Conservation (phyloP, 805 yeast genomes). For the Cyberlindnera euphorbiae region DNA sequence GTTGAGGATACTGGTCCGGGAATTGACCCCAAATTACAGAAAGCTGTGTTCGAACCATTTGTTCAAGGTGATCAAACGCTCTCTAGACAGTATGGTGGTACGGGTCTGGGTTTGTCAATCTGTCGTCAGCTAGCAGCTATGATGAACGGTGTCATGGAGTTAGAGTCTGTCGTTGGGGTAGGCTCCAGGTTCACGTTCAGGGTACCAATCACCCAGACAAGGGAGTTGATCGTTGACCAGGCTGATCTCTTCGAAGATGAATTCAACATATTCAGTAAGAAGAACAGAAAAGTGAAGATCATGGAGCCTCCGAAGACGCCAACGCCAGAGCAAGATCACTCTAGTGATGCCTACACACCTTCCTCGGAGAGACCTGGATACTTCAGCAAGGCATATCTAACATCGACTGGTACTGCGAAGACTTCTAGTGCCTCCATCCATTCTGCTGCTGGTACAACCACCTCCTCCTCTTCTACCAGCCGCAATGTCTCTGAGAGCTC, state of each 20-base stretch:
- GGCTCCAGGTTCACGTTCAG: constrained; percentile 84
- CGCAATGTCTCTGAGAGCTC: constrained; percentile 8
- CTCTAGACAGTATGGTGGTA: constrained; percentile 90
- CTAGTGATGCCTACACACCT: constrained; percentile 8
- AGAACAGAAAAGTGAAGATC: constrained; percentile 42
- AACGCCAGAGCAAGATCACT: not conserved
- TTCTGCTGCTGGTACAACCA: constrained; percentile 1
- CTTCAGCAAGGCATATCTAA: constrained; percentile 22
- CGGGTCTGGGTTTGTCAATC: constrained; percentile 87
- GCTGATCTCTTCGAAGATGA: constrained; percentile 55
- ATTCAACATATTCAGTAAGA: constrained; percentile 51
- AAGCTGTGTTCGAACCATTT: constrained; percentile 89
- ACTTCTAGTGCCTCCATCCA: constrained; percentile 4
- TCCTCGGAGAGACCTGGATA: constrained; percentile 13
- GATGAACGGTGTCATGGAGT: constrained; percentile 82
- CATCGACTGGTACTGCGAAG: constrained; percentile 38
- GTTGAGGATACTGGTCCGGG: constrained; percentile 95
- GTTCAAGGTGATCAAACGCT: constrained; percentile 95
- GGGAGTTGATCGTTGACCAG: constrained; percentile 28
- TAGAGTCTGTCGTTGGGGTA: constrained; percentile 69
- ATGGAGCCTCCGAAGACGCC: constrained; percentile 21
- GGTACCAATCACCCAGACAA: constrained; percentile 63
- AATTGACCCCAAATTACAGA: constrained; percentile 75
- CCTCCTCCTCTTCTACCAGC: constrained; percentile 2
- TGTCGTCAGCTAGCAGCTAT: constrained; percentile 85